phyloP scores from a whole-genome alignment of 306 rosid species.

The Gastrolobium villosum region DNA sequence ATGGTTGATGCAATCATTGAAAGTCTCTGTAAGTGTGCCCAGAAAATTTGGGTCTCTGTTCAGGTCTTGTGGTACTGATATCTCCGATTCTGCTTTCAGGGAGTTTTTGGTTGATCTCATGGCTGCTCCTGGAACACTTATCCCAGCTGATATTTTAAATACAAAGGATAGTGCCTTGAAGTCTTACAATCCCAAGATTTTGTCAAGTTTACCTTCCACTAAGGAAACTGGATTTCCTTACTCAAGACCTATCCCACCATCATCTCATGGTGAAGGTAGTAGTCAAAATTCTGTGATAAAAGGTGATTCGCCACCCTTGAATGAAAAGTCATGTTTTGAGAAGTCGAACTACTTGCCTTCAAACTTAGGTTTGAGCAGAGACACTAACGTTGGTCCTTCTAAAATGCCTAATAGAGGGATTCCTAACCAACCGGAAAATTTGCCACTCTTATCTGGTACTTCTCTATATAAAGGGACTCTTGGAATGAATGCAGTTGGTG shows the following conservation, averaged over 20 bases:
- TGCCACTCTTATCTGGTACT: conserved; percentile 62
- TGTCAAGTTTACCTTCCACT: conserved; percentile 60
- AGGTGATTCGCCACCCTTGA: conserved; percentile 53
- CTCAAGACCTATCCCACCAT: conserved; percentile 60
- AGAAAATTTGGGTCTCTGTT: conserved; percentile 34
- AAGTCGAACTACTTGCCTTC: conserved; percentile 62
- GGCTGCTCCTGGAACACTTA: conserved; percentile 97
- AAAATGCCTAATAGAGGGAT: conserved; percentile 52
- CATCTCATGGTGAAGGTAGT: conserved; percentile 80
- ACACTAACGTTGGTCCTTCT: conserved; percentile 64
- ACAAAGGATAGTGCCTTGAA: conserved; percentile 65
- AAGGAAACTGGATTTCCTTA: conserved; percentile 63
- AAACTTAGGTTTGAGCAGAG: conserved; percentile 57
- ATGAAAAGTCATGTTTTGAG: conserved; percentile 62
- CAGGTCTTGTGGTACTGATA: conserved; percentile 47
- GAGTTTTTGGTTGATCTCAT: conserved; percentile 99
- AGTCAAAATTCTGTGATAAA: conserved; percentile 62
- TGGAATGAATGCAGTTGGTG: conserved; percentile 74
- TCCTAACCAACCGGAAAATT: conserved; percentile 60
- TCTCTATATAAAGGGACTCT: conserved; percentile 78
- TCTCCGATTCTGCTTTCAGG: conserved; percentile 68
- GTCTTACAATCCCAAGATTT: conserved; percentile 68
- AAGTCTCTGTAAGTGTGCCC: conserved; percentile 13
- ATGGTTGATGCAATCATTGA: conserved; percentile 38
- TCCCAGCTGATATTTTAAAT: conserved; percentile 85